Evolutionary conservation across 2,329 filamentous ascomycete genomes (phyloP).

Genomic region (Tricladium varicosporioides): DNA sequence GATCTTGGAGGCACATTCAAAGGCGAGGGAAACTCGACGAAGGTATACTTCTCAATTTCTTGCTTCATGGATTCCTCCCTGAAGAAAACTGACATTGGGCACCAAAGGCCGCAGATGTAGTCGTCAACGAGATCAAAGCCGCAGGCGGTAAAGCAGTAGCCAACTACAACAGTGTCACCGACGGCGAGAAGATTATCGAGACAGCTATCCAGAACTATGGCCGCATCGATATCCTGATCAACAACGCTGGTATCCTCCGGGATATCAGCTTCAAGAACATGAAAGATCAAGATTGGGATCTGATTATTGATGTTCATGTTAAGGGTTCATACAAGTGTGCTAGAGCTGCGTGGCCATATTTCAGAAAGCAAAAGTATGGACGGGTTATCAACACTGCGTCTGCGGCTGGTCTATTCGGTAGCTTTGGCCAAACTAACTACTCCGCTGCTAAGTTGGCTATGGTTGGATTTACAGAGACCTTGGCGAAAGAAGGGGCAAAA

Average conservation of each 20-base stretch:
- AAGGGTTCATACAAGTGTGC: constrained; percentile 94
- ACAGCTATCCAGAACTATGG: constrained; percentile 79
- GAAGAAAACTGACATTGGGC: constrained; percentile 9
- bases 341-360: constrained; percentile 92
- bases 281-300: constrained; percentile 94
- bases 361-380: constrained; percentile 98
- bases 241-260: constrained; percentile 92
- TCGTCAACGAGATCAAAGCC: constrained; percentile 79
- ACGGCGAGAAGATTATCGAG: constrained; percentile 92
- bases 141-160: constrained; percentile 93
- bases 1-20: constrained; percentile 92
- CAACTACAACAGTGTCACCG: constrained; percentile 94
- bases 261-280: constrained; percentile 99
- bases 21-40: constrained; percentile 83
- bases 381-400: constrained; percentile 95
- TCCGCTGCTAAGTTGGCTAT: constrained; percentile 93
- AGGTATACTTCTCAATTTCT: constrained; percentile 57
- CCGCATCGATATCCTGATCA: constrained; percentile 91
- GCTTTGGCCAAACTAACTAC: constrained; percentile 95
- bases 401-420: constrained; percentile 92
- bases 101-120: constrained; percentile 72
- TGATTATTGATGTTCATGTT: constrained; percentile 90
- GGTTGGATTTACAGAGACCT: constrained; percentile 95
- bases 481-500: constrained; percentile 95
- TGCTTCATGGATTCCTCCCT: not conserved